Evolutionary conservation across 257 asterid genomes (phyloP).

Genomic region (Parsonsia alboflavescens): DNA sequence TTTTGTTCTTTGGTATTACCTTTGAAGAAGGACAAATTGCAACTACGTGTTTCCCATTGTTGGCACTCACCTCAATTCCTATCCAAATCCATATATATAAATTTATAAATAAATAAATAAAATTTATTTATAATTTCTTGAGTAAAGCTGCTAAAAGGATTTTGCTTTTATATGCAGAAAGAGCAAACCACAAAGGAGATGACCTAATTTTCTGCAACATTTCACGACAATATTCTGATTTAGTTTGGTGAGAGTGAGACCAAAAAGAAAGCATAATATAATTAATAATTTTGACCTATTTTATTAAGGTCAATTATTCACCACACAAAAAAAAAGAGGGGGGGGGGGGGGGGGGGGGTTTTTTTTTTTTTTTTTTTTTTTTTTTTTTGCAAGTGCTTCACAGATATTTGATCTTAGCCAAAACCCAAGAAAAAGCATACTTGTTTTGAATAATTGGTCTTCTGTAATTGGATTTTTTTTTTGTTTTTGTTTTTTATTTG

Average conservation of each 20-base stretch:
- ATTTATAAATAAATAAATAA: no score
- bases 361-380: background rate
- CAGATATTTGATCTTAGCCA: constrained; percentile 15
- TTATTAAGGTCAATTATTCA: background rate
- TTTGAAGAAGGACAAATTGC: background rate
- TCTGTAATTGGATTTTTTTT: constrained; percentile 1
- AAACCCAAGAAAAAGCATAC: constrained; percentile 1
- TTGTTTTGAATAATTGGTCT: background rate
- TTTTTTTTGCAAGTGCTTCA: constrained; percentile 8
- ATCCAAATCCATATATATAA: constrained; percentile 13
- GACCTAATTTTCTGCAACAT: constrained; percentile 2
- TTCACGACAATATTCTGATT: background rate
- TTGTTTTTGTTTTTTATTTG: background rate
- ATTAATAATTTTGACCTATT: background rate
- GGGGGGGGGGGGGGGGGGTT: no score
- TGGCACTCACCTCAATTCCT: constrained; percentile 5
- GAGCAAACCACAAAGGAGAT: background rate
- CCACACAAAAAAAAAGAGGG: no score
- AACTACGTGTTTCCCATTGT: constrained; percentile 13
- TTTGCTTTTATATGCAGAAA: background rate
- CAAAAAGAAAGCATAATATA: background rate
- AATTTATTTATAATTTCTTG: no score
- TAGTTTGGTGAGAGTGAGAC: constrained; percentile 1
- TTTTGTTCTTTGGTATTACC: background rate
- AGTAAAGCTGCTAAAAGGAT: constrained; percentile 2